phyloP scores from a whole-genome alignment of 2,329 filamentous ascomycete genomes.

The Talaromyces sp. region DNA sequence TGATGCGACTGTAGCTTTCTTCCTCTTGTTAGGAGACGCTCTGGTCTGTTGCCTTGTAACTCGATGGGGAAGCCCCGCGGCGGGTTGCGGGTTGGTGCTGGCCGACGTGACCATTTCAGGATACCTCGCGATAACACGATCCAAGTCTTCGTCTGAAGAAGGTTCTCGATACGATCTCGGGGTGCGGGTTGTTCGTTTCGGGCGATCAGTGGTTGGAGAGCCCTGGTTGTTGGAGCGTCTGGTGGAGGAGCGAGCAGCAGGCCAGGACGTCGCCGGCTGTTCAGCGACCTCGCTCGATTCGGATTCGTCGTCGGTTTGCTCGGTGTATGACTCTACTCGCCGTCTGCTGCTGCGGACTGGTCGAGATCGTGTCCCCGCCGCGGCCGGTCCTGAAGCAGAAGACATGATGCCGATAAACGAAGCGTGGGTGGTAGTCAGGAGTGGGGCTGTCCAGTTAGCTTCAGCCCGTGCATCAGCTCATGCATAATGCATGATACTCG shows the following conservation, averaged over 20 bases:
- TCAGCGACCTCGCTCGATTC: conserved; percentile 22
- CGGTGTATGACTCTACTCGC: conserved; percentile 31
- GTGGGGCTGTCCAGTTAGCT: conserved; percentile 13
- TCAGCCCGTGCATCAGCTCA: conserved; percentile 7
- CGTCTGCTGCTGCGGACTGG: conserved; percentile 31
- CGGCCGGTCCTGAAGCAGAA: conserved; percentile 16
- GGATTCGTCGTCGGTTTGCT: conserved; percentile 18
- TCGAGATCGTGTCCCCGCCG: conserved; percentile 18
- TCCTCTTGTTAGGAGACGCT: conserved; percentile 13
- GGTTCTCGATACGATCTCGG: conserved; percentile 29
- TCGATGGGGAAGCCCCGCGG: conserved; percentile 1
- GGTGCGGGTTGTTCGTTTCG: conserved; percentile 22
- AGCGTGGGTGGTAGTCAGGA: conserved; percentile 7
- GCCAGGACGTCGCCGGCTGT: conserved; percentile 5
- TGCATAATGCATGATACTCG: conserved; percentile 2
- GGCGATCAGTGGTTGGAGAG: conserved; percentile 18
- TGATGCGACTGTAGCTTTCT: conserved; percentile 12
- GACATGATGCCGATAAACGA: conserved; percentile 22
- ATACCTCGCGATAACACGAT: conserved; percentile 10
- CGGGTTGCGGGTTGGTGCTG: conserved; percentile 3
- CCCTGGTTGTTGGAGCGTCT: conserved; percentile 1
- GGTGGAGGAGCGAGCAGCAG: background rate
- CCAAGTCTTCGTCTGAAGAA: conserved; percentile 25
- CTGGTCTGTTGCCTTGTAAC: conserved; percentile 4
- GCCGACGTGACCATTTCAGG: conserved; percentile 9